Base-by-base conservation (phyloP, 805 yeast species). In the Myxozyma lipomycoides region DNA sequence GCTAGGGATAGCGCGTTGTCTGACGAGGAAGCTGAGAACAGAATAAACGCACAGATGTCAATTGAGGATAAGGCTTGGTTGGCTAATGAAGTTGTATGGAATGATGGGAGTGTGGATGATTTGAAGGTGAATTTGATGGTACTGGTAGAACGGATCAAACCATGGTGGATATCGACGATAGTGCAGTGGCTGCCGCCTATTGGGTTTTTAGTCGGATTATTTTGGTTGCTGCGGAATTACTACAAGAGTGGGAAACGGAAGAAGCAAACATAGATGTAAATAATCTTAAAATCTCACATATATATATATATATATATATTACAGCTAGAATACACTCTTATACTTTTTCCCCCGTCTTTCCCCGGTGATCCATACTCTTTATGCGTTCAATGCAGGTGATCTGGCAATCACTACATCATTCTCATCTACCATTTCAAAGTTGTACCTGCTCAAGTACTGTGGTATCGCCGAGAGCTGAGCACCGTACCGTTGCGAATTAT, bases 11-110 rank as follows among this genome's bases (percentile, higher is more conserved):
- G 84, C 0, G 83, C 81, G 25, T 67, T 91, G 56, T 64, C 80
- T 1, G 64, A 61, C 28, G 80, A 78, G 15, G 96, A 90, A 50
- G 91, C 91, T 0, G 62, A 70, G 6, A 77, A 83, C 51, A 73
- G 98, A 49, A 85, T 93, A 25, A 72, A 72, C 5, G 78, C 87
- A 44, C 99, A 93, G 65, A 81, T 89, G 84, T 64, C 83, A 1
- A 75, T 77, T 43, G 76, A 72, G 10, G 79, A 74, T 40, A 81
- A 87, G 57, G 73, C 76, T 19, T 62, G 62, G 19, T 71, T 74
- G 45, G 81, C 95, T 0, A 95, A 88, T 60, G 67, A 73, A 35
- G 78, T 86, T 1, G 67, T 95, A 15, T 78, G 82, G 23, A 95
- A 93, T 61, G 74, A 78, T 51, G 67, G 70, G 10, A 64, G 73